Percentiles rank a stretch among this genome's conserved stretches.
Conservation (phyloP, 208 protist species). For the Leishmania major region DNA sequence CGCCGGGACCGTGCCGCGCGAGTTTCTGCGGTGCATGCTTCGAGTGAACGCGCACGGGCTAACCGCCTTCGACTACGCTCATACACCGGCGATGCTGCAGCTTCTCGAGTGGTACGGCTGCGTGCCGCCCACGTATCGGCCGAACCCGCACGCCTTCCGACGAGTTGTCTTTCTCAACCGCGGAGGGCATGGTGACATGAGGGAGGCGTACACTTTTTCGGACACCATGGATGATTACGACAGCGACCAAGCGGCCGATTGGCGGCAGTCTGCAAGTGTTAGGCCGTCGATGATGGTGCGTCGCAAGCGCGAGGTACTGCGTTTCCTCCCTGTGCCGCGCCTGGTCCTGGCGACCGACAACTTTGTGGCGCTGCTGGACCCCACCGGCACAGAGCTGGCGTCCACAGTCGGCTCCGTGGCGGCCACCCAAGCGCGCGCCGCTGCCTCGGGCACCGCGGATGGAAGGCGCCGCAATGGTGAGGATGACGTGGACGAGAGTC, state of each 20-base stretch:
- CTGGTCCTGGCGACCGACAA: slow-evolving; percentile 66
- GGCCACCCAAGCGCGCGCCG: neutral
- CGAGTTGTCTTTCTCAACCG: slow-evolving; percentile 1
- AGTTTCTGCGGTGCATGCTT: slow-evolving; percentile 73
- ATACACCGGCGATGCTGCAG: slow-evolving; percentile 68
- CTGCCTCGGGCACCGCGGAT: neutral
- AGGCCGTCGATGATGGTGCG: neutral
- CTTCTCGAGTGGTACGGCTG: slow-evolving; percentile 79
- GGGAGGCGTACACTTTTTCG: neutral
- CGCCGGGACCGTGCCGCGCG: slow-evolving; percentile 19
- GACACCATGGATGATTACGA: neutral
- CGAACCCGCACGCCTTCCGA: slow-evolving; percentile 55
- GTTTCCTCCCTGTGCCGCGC: slow-evolving; percentile 61
- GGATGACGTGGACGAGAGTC: neutral
- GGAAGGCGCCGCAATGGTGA: neutral
- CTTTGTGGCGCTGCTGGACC: slow-evolving; percentile 62
- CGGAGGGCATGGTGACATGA: neutral
- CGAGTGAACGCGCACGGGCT: slow-evolving; percentile 73
- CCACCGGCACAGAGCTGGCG: slow-evolving; percentile 34
- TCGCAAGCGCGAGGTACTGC: slow-evolving; percentile 5
- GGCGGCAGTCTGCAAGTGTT: neutral
- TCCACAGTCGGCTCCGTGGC: slow-evolving; percentile 5
- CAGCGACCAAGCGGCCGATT: neutral
- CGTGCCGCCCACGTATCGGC: slow-evolving; percentile 76
- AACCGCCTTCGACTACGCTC: slow-evolving; percentile 83